Conservation (phyloP, 75 land plant genomes). For the Pseudotsuga menziesii region DNA sequence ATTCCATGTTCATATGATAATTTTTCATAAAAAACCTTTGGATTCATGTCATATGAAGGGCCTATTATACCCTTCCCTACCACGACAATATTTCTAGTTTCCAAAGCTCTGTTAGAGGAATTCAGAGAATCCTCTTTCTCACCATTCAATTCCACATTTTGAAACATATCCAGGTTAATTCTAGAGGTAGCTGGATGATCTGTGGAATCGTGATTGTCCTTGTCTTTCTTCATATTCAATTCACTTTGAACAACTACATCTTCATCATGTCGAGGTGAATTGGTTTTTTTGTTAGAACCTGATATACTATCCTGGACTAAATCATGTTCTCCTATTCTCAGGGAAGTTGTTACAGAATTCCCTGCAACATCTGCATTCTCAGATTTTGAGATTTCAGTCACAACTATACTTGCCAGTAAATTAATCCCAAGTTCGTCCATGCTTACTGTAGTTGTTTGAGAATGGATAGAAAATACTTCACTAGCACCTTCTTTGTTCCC, state of each 20-base stretch:
- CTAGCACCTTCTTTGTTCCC: slow-evolving; percentile 45
- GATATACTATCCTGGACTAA: background rate
- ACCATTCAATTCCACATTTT: background rate
- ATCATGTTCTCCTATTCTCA: background rate
- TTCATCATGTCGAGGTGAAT: background rate
- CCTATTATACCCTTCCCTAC: background rate
- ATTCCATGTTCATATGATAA: background rate
- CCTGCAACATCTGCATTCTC: background rate
- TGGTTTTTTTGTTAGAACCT: background rate
- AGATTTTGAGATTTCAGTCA: slow-evolving; percentile 46
- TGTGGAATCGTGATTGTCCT: background rate
- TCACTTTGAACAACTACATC: background rate
- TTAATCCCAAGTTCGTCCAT: slow-evolving; percentile 84
- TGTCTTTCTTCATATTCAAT: background rate
- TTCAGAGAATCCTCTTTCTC: background rate
- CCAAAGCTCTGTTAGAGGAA: background rate
- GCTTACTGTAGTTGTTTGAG: slow-evolving; percentile 30
- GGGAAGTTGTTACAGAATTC: background rate
- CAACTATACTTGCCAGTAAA: slow-evolving; percentile 90
- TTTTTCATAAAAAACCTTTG: background rate
- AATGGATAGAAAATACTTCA: slow-evolving; percentile 50
- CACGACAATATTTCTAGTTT: background rate
- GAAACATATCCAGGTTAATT: background rate
- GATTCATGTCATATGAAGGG: background rate
- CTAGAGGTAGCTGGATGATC: too few species aligned